Percentiles rank a stretch among this genome's conserved stretches.
Evolutionary conservation across 2,329 filamentous ascomycete species (phyloP).

Genomic region (Venturia aucupariae): DNA sequence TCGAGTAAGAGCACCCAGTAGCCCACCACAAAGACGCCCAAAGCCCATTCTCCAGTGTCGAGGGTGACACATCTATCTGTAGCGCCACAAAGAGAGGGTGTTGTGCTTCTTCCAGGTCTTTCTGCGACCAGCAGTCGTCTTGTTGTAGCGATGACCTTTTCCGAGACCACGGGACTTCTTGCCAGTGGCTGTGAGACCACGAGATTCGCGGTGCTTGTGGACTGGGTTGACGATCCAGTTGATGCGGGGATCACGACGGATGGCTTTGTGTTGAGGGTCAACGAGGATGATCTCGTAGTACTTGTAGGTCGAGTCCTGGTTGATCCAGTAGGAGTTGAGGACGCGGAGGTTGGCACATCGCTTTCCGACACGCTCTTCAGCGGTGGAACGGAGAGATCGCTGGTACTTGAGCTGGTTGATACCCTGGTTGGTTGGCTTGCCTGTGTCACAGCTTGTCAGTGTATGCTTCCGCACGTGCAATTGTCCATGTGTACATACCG

Average conservation of each 20-base stretch:
- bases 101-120: conserved; percentile 99
- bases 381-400: conserved; percentile 93
- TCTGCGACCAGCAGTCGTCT: conserved; percentile 91
- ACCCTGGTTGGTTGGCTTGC: conserved; percentile 99
- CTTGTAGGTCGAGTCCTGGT: conserved; percentile 99
- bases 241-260: conserved; percentile 97
- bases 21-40: conserved; percentile 7
- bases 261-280: conserved; percentile 99
- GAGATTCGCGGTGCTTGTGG: conserved; percentile 99
- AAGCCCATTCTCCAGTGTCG: neutral
- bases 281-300: conserved; percentile 99
- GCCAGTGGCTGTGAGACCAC: conserved; percentile 95
- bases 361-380: conserved; percentile 99
- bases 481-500: conserved; percentile 51
- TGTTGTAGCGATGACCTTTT: conserved; percentile 99
- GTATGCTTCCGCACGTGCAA: neutral
- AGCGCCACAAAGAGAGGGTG: conserved; percentile 97
- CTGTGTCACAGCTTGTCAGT: conserved; percentile 38
- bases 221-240: conserved; percentile 99
- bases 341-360: conserved; percentile 98
- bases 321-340: conserved; percentile 99
- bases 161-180: conserved; percentile 99
- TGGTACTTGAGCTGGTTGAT: conserved; percentile 99
- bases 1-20: neutral
- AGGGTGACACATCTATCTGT: conserved; percentile 55